Percentiles rank a stretch among this genome's conserved stretches.
Conservation (phyloP, 2,329 filamentous ascomycete genomes). For the Xylaria sp. region DNA sequence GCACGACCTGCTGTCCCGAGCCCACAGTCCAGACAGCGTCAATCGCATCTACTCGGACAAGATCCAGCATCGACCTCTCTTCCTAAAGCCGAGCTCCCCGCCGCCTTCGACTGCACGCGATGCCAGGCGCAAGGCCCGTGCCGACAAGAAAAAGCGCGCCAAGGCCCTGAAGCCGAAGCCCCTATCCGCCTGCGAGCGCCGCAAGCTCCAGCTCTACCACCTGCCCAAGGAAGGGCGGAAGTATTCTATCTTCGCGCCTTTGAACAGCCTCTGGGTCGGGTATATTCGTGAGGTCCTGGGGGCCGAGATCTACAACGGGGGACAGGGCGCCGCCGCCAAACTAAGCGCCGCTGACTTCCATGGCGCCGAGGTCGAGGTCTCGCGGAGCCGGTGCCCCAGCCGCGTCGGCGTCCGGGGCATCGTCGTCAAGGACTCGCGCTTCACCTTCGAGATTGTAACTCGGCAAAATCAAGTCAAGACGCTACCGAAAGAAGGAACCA, state of each 20-base stretch:
- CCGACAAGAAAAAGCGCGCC: conserved; percentile 56
- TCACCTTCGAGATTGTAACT: conserved; percentile 87
- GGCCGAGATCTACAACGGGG: conserved; percentile 65
- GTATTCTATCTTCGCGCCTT: conserved; percentile 79
- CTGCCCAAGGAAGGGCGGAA: conserved; percentile 75
- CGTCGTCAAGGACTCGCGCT: conserved; percentile 88
- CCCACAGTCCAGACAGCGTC: conserved; percentile 79
- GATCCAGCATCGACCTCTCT: conserved; percentile 83
- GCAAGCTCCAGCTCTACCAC: conserved; percentile 77
- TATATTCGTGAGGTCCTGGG: conserved; percentile 88
- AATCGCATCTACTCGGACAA: conserved; percentile 82
- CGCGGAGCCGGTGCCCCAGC: conserved; percentile 81
- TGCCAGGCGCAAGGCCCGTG: conserved; percentile 55
- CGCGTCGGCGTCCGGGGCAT: conserved; percentile 88
- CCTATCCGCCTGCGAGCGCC: conserved; percentile 82
- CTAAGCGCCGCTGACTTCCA: conserved; percentile 90
- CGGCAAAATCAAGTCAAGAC: conserved; percentile 75
- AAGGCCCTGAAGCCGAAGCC: conserved; percentile 69
- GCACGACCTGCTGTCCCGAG: conserved; percentile 76
- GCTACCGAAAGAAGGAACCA: conserved; percentile 89
- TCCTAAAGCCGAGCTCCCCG: conserved; percentile 80
- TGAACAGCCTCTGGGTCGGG: conserved; percentile 82
- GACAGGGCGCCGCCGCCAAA: conserved; percentile 73
- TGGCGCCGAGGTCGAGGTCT: conserved; percentile 84
- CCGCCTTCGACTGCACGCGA: conserved; percentile 68